These are phyloP conservation scores for Ogataea methanolica DNA, from an alignment of 805 yeast genomes.

Conservation along the genomic window DNA sequence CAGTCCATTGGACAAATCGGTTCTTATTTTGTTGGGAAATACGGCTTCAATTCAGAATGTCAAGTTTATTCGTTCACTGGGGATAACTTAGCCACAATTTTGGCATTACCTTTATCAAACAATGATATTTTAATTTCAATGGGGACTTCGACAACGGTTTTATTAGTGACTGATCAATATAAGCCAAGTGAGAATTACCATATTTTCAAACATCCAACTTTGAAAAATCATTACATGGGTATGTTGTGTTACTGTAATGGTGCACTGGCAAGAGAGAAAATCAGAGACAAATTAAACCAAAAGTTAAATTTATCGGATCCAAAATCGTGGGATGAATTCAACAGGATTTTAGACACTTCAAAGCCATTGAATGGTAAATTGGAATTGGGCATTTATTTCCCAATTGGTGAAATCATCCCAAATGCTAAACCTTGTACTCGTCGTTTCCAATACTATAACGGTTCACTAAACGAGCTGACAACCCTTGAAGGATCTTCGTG, in stretches of 20 bases:
- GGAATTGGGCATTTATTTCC: constrained; percentile 74
- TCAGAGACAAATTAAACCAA: constrained; percentile 59
- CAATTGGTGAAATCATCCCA: constrained; percentile 89
- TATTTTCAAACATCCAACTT: constrained; percentile 81
- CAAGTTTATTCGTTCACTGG: constrained; percentile 78
- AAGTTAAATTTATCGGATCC: constrained; percentile 11
- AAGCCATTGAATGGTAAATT: constrained; percentile 34
- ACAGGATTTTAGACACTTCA: constrained; percentile 43
- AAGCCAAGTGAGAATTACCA: constrained; percentile 80
- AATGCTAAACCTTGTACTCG: constrained; percentile 63
- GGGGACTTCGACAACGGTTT: constrained; percentile 90
- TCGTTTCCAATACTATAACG: constrained; percentile 36
- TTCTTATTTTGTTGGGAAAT: constrained; percentile 55
- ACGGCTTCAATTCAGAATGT: constrained; percentile 58
- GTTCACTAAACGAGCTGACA: constrained; percentile 20
- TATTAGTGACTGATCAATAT: constrained; percentile 73
- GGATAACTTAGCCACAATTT: constrained; percentile 83
- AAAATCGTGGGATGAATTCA: constrained; percentile 57
- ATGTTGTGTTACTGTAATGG: constrained; percentile 96
- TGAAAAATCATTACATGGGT: constrained; percentile 76
- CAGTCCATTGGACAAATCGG: constrained; percentile 49
- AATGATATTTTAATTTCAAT: constrained; percentile 77
- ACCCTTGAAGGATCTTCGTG: constrained; percentile 29
- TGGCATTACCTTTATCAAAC: constrained; percentile 71
- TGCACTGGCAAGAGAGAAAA: constrained; percentile 74